phyloP scores from a whole-genome alignment of 2,329 filamentous ascomycete species.

The Dactylellina haptotyla region DNA sequence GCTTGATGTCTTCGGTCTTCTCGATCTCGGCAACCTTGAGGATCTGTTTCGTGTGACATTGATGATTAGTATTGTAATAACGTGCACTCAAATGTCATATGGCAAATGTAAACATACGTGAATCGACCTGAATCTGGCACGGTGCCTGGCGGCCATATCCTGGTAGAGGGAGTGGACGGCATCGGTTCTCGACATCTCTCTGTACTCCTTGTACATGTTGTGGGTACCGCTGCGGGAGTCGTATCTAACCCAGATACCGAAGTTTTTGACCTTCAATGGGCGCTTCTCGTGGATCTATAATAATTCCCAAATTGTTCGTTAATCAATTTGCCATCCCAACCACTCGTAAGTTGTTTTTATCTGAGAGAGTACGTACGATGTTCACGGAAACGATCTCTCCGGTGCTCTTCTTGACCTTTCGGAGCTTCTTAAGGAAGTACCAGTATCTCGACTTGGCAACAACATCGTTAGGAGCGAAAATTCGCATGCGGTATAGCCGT shows the following conservation, averaged over 20 bases:
- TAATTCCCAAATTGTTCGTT: slow-evolving; percentile 9
- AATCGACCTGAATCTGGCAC: slow-evolving; percentile 96
- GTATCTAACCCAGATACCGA: slow-evolving; percentile 99
- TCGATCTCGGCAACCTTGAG: slow-evolving; percentile 98
- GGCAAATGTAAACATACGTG: slow-evolving; percentile 75
- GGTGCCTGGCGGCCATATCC: slow-evolving; percentile 99
- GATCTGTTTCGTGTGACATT: slow-evolving; percentile 70
- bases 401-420: slow-evolving; percentile 99
- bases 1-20: slow-evolving; percentile 93
- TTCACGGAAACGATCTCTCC: slow-evolving; percentile 99
- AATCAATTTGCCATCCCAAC: slow-evolving; percentile 6
- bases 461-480: slow-evolving; percentile 97
- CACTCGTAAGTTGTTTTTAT: background rate
- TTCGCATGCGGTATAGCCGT: slow-evolving; percentile 99
- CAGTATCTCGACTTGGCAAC: slow-evolving; percentile 99
- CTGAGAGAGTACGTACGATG: slow-evolving; percentile 72
- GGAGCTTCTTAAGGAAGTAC: slow-evolving; percentile 99
- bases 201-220: slow-evolving; percentile 99
- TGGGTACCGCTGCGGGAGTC: slow-evolving; percentile 99
- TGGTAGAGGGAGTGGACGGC: slow-evolving; percentile 98
- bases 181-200: slow-evolving; percentile 95
- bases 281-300: slow-evolving; percentile 95
- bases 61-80: slow-evolving; percentile 14
- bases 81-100: background rate
- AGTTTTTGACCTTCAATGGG: slow-evolving; percentile 99